Base-by-base conservation (phyloP, 2,329 filamentous ascomycete genomes). In the Sporothrix variecibatus region DNA sequence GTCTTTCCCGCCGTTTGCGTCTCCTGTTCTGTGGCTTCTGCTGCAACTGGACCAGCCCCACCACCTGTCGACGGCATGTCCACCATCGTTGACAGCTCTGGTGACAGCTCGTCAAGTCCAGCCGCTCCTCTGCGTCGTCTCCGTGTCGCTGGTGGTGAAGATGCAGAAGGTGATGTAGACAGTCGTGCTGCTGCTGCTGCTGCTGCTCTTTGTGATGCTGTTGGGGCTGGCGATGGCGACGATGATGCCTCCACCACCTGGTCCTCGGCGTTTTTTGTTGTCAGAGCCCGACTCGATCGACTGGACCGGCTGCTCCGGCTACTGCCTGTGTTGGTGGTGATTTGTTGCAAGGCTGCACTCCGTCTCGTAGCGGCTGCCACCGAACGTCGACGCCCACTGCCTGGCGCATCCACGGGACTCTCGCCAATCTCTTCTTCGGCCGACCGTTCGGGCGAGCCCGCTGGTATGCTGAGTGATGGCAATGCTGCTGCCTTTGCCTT, bases 351-450 rank as follows among this genome's bases (percentile, higher is more conserved):
- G n/a, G 83, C 82, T 0, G 76, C 75, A 0, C 77, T 78, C 2
- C 78, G 77, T 1, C 81, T 82, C 8, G 84, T 75, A 1, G 81
- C 81, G 0, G 81, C 67, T 9, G 9, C 20, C 17, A 87, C 78
- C 3, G 79, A 82, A 34, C 84, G 83, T 68, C 87, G 81, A 9
- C 83, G 84, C 0, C 88, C 88, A 76, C 87, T 90, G 2, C 88
- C 88, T 0, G 88, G 88, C 17, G 87, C 87, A 76, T 87, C 80
- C 9, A 77, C 81, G 0, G 89, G 88, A 73, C 87, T 89, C 77
- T 90, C 87, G 49, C 81, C 82, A 17, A 88, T 83, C 78, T 87
- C 85, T 67, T 87, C 84, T 12, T 78, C 76, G 17, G 74, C 67
- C 56, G 78, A 77, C 31, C 26, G 56, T 11, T 20, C 43, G n/a